phyloP scores from a whole-genome alignment of 805 yeast species.

The Barnettozyma pratensis region DNA sequence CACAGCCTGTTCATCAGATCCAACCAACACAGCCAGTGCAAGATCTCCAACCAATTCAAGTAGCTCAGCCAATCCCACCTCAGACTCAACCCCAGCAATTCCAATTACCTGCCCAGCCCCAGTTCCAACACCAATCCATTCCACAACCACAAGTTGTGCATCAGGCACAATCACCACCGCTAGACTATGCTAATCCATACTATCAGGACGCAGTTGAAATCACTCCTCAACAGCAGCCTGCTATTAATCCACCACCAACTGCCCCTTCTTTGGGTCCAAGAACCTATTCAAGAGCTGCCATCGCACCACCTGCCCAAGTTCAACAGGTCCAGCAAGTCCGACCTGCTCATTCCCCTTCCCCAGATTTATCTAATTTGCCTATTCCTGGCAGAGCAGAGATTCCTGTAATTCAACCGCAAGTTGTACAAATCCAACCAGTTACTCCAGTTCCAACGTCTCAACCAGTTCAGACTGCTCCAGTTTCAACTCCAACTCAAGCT shows the following conservation, averaged over 20 bases:
- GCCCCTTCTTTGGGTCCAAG: conserved; percentile 4
- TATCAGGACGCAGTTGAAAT: conserved; percentile 7
- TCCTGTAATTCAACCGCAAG: not conserved
- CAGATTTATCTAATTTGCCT: conserved; percentile 19
- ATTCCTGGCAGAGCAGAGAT: conserved; percentile 13
- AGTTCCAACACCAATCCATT: conserved; percentile 1
- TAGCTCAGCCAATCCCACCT: not conserved
- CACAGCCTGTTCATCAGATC: not conserved
- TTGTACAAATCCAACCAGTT: not conserved
- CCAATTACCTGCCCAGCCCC: conserved; percentile 3
- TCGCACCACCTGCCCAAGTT: conserved; percentile 2
- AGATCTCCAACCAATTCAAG: conserved; percentile 11
- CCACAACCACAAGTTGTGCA: conserved; percentile 7
- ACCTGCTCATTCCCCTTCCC: conserved; percentile 11
- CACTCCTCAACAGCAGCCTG: not conserved
- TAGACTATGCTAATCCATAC: conserved; percentile 17
- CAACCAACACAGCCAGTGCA: not conserved
- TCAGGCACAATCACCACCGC: not conserved
- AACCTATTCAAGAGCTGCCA: conserved; percentile 3
- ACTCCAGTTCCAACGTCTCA: not conserved
- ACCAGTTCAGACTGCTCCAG: not conserved
- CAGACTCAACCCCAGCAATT: conserved; percentile 3
- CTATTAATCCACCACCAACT: not conserved
- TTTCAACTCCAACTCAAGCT: not conserved
- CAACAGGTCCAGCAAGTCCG: conserved; percentile 1